Conservation (phyloP, 495 filamentous ascomycete genomes). For the Hamigera avellanea region DNA sequence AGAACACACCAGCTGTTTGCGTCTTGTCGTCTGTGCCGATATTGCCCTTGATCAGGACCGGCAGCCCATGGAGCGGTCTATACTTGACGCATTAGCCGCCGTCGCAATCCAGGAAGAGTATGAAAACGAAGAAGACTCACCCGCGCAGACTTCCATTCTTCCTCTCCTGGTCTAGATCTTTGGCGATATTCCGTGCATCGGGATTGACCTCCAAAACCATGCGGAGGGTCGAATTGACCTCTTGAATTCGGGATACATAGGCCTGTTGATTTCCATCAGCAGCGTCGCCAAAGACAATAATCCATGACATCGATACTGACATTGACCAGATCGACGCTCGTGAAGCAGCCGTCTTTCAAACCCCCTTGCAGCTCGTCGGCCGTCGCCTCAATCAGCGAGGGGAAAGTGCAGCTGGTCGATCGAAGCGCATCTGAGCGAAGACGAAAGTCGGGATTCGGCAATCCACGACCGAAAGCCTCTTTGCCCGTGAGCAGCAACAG, state of each 20-base stretch:
- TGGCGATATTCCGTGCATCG: conserved; percentile 40
- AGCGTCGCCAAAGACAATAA: not conserved
- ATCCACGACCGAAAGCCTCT: too few relatives aligned
- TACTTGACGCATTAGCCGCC: too few relatives aligned
- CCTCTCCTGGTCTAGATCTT: conserved; percentile 39
- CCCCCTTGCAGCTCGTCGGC: conserved; percentile 40
- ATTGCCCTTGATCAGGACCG: conserved; percentile 58
- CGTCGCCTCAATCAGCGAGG: conserved; percentile 33
- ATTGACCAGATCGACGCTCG: conserved; percentile 47
- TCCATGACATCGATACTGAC: conserved; percentile 14
- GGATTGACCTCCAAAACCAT: conserved; percentile 47
- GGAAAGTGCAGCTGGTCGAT: not conserved
- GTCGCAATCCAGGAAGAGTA: too few relatives aligned
- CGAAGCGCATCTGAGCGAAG: too few relatives aligned
- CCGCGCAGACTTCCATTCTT: conserved; percentile 29
- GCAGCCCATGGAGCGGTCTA: conserved; percentile 53
- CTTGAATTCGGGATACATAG: conserved; percentile 39
- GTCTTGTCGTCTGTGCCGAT: conserved; percentile 53
- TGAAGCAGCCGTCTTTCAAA: conserved; percentile 38
- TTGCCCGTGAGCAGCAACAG: too few relatives aligned
- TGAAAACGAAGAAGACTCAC: conserved; percentile 10
- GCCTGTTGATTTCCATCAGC: conserved; percentile 18
- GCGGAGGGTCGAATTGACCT: conserved; percentile 39
- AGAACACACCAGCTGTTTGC: conserved; percentile 38
- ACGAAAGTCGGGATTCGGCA: too few relatives aligned